Base-by-base conservation (phyloP, 169 alveolate species). In the Plasmodium adleri region DNA sequence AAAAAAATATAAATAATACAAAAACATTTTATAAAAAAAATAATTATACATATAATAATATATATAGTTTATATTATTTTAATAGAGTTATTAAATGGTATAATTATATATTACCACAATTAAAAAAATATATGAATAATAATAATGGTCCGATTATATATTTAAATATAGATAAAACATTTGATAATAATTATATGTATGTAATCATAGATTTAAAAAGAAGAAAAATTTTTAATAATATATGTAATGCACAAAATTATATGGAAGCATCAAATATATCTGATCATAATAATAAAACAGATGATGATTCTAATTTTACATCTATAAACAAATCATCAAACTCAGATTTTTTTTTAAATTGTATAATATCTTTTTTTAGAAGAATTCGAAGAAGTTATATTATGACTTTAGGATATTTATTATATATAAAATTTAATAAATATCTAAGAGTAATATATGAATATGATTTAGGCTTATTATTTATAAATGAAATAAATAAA, bases 101-200 rank as follows among this genome's bases (percentile, higher is more conserved):
- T 85, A 71, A 85, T 24, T 85, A 85, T 13, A 85, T 85, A 17
- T 63, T 85, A 17, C 92, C 92, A 17, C 63, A 28, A 2, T 59
- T 85, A 56, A 59, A 85, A 26, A 85, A 85, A 85, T 85, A 64
- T 71, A 63, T 74, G 6, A 85, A 28, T 50, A 28, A 70, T 15
- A 85, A 85, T 72, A 71, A 67, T 50, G 92, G 92, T 0, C 92
- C 92, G 0, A 43, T 85, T n/a, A 85, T 85, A 20, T 85, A 85
- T 71, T 13, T 85, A n/a, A 85, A 85, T 50, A 85, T 85, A 24
- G 92, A 85, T 17, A 71, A 72, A 43, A 85, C 92, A 8, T 71
- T 85, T 63, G 92, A 85, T 85, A 85, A 85, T 60, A 22, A 85
- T 60, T 85, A 63, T 50, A 85, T 85, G 92, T 85, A 85, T 47